Percentiles rank a stretch among this genome's conserved stretches.
phyloP scores from a whole-genome alignment of 2,329 filamentous ascomycete genomes.

The Endoconidiophora laricicola region DNA sequence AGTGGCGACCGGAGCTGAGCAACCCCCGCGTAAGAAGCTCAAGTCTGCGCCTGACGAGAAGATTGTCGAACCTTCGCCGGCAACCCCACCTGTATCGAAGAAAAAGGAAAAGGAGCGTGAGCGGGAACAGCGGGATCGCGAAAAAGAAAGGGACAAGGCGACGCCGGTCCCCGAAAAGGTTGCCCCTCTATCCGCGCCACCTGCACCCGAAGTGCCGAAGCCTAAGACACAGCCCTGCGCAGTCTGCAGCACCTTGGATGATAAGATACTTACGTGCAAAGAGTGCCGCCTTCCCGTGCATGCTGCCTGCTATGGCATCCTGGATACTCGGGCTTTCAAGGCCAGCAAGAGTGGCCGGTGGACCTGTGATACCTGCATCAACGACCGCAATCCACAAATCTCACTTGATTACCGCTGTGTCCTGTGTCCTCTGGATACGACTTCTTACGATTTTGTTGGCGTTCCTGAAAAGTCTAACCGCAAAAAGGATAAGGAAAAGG shows the following conservation, averaged over 20 bases:
- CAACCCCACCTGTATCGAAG: slow-evolving; percentile 22
- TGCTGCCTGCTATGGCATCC: slow-evolving; percentile 77
- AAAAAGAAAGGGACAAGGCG: slow-evolving; percentile 3
- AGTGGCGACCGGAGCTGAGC: slow-evolving; percentile 17
- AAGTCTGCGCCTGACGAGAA: slow-evolving; percentile 35
- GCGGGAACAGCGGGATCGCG: slow-evolving; percentile 1
- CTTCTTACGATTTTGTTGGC: slow-evolving; percentile 70
- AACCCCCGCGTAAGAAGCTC: slow-evolving; percentile 45
- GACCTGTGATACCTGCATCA: slow-evolving; percentile 90
- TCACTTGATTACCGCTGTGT: slow-evolving; percentile 95
- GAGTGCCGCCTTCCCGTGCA: slow-evolving; percentile 89
- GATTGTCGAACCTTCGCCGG: slow-evolving; percentile 26
- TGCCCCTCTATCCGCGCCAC: slow-evolving; percentile 18
- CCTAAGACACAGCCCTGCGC: slow-evolving; percentile 68
- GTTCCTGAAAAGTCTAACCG: slow-evolving; percentile 36
- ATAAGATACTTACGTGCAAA: slow-evolving; percentile 60
- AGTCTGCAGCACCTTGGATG: slow-evolving; percentile 62
- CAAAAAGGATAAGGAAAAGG: slow-evolving; percentile 86
- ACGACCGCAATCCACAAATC: slow-evolving; percentile 79
- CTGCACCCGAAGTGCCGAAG: slow-evolving; percentile 38
- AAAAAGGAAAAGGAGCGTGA: slow-evolving; percentile 3
- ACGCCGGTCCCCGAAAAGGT: slow-evolving; percentile 27
- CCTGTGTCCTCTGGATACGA: slow-evolving; percentile 69
- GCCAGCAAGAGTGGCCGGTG: slow-evolving; percentile 47
- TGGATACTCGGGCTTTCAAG: slow-evolving; percentile 39